Conservation (phyloP, 257 asterid species). For the Solanum chilense region DNA sequence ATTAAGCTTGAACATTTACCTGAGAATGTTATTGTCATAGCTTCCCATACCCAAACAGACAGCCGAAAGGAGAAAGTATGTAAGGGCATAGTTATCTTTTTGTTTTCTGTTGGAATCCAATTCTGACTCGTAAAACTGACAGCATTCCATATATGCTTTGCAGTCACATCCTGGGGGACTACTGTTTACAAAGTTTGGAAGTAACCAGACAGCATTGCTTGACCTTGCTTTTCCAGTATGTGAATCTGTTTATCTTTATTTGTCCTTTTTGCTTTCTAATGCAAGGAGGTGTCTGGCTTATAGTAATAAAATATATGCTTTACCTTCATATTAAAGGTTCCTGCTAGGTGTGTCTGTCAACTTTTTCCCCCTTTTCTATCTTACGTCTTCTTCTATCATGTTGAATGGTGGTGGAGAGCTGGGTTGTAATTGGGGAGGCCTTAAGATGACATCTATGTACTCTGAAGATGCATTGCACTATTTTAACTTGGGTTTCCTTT, state of each 20-base stretch:
- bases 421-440: background rate
- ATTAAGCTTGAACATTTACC: slow-evolving; percentile 68
- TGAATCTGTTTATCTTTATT: background rate
- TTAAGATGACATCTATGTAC: background rate
- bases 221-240: slow-evolving; percentile 93
- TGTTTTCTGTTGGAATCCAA: background rate
- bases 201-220: slow-evolving; percentile 90
- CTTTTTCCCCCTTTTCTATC: background rate
- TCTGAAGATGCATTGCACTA: background rate
- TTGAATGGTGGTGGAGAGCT: background rate
- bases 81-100: slow-evolving; percentile 13
- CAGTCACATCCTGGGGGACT: slow-evolving; percentile 94
- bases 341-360: background rate
- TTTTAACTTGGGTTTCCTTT: background rate
- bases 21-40: slow-evolving; percentile 63
- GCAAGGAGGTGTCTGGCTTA: background rate
- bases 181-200: slow-evolving; percentile 79
- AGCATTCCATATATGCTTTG: slow-evolving; percentile 1
- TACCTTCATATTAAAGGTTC: background rate
- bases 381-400: background rate
- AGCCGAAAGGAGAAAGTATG: slow-evolving; percentile 86
- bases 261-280: background rate
- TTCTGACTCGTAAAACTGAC: background rate
- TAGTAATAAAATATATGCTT: background rate
- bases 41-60: slow-evolving; percentile 84